These are phyloP conservation scores for Acacia concinna DNA, from an alignment of 331 rosid species.

Conservation along the genomic window DNA sequence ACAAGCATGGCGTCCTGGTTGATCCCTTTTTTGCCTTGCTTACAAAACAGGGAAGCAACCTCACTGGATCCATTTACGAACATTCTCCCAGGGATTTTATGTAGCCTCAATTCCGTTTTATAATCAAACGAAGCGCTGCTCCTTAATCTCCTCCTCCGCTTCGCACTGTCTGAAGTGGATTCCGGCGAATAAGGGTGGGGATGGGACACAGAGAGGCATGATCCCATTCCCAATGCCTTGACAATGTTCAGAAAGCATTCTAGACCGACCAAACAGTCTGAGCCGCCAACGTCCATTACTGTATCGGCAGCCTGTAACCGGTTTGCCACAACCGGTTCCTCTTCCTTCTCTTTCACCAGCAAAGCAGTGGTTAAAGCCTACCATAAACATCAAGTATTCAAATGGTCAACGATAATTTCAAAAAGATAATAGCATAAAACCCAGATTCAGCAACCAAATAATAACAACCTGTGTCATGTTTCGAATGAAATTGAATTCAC, in stretches of 20 bases:
- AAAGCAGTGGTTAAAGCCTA: conserved; percentile 38
- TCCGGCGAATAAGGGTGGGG: conserved; percentile 42
- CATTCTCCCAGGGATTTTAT: conserved; percentile 50
- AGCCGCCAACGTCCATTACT: conserved; percentile 53
- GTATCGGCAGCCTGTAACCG: conserved; percentile 62
- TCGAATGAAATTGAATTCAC: not conserved
- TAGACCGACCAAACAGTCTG: conserved; percentile 72
- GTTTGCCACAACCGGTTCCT: conserved; percentile 15
- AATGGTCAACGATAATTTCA: not conserved
- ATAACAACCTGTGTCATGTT: not conserved
- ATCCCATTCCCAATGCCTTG: conserved; percentile 95
- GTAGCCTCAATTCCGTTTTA: conserved; percentile 40
- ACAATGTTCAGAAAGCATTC: conserved; percentile 82
- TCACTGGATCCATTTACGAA: conserved; percentile 56
- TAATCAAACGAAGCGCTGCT: conserved; percentile 39
- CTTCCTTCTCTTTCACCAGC: not conserved
- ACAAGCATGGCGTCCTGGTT: conserved; percentile 83
- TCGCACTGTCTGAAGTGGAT: conserved; percentile 37
- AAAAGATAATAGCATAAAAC: not conserved
- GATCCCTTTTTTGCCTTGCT: conserved; percentile 62
- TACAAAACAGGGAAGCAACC: conserved; percentile 51
- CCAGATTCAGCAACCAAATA: conserved; percentile 9
- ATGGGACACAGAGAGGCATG: conserved; percentile 53
- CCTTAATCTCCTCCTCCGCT: conserved; percentile 45
- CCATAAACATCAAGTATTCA: not conserved